These are phyloP conservation scores for Francoa sonchifolia DNA, from an alignment of 441 rosid species.

Conservation along the genomic window DNA sequence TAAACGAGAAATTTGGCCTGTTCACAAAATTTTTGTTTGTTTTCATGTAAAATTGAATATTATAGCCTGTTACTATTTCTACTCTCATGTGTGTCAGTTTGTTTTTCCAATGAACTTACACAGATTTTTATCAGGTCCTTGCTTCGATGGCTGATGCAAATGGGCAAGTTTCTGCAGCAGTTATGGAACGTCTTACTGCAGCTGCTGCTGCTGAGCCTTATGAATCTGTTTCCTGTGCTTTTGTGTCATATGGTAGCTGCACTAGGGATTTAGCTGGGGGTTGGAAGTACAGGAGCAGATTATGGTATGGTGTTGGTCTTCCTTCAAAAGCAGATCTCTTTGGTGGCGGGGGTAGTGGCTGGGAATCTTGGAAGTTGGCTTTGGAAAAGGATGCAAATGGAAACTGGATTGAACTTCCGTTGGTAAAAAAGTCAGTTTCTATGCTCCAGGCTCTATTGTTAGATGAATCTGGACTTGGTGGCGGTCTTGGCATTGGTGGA, in stretches of 20 bases:
- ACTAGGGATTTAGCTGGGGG: conserved; percentile 89
- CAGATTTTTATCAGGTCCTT: conserved; percentile 48
- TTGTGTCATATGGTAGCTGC: conserved; percentile 97
- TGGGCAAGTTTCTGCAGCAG: conserved; percentile 85
- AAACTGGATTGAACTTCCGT: conserved; percentile 91
- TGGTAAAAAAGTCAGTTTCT: conserved; percentile 86
- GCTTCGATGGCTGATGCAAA: conserved; percentile 99
- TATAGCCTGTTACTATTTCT: no score
- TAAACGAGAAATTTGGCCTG: no score
- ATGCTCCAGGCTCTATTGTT: conserved; percentile 96
- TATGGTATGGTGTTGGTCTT: conserved; percentile 95
- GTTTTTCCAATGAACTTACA: conserved; percentile 14
- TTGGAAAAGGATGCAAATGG: conserved; percentile 92
- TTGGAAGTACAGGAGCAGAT: conserved; percentile 95
- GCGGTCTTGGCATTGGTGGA: conserved; percentile 99
- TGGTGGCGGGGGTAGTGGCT: conserved; percentile 97
- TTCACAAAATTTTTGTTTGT: no score
- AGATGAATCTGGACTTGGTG: conserved; percentile 98
- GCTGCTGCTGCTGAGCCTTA: conserved; percentile 98
- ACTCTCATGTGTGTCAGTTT: conserved; percentile 7
- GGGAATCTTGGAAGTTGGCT: conserved; percentile 76
- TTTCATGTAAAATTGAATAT: no score
- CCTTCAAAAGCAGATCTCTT: conserved; percentile 51
- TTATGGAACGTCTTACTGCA: conserved; percentile 95
- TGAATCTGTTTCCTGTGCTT: conserved; percentile 94